Conservation (phyloP, 2,329 filamentous ascomycete species). For the Ophiostoma montium region DNA sequence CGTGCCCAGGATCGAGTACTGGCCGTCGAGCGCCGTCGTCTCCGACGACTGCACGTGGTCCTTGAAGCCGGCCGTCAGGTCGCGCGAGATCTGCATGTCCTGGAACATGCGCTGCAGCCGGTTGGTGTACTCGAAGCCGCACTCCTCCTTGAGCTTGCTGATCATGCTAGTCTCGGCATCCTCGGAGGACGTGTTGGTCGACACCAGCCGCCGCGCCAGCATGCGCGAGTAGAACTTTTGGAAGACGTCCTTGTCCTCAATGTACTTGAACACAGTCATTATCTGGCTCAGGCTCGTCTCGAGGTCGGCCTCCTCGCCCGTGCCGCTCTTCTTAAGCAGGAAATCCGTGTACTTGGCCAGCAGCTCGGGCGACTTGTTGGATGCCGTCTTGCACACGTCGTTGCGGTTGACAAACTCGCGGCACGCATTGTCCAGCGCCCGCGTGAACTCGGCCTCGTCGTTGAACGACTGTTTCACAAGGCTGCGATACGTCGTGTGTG, state of each 20-base stretch:
- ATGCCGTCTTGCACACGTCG: slow-evolving; percentile 84
- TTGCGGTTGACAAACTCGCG: slow-evolving; percentile 97
- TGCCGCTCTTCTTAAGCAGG: slow-evolving; percentile 81
- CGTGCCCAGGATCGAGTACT: slow-evolving; percentile 86
- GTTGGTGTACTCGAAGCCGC: slow-evolving; percentile 98
- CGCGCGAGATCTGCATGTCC: slow-evolving; percentile 97
- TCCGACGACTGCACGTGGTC: slow-evolving; percentile 55
- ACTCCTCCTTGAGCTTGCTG: slow-evolving; percentile 95
- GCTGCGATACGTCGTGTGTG: slow-evolving; percentile 83
- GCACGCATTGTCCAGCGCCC: slow-evolving; percentile 92
- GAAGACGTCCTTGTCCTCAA: slow-evolving; percentile 99
- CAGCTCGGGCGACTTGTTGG: slow-evolving; percentile 86
- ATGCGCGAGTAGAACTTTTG: slow-evolving; percentile 98
- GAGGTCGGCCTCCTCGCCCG: slow-evolving; percentile 85
- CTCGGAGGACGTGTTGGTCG: slow-evolving; percentile 75
- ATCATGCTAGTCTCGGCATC: slow-evolving; percentile 99
- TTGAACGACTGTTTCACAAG: slow-evolving; percentile 87
- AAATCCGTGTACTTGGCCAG: slow-evolving; percentile 93
- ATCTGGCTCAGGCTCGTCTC: slow-evolving; percentile 81
- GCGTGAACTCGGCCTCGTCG: slow-evolving; percentile 91
- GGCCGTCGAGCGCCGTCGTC: slow-evolving; percentile 66
- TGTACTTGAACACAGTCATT: slow-evolving; percentile 99
- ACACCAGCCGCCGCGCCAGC: slow-evolving; percentile 85
- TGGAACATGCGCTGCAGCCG: slow-evolving; percentile 99
- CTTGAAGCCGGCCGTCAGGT: slow-evolving; percentile 81